Percentiles rank a stretch among this genome's conserved stretches.
phyloP scores from a whole-genome alignment of 768 basidiomycete genomes.

The Phanerochaete sordida region DNA sequence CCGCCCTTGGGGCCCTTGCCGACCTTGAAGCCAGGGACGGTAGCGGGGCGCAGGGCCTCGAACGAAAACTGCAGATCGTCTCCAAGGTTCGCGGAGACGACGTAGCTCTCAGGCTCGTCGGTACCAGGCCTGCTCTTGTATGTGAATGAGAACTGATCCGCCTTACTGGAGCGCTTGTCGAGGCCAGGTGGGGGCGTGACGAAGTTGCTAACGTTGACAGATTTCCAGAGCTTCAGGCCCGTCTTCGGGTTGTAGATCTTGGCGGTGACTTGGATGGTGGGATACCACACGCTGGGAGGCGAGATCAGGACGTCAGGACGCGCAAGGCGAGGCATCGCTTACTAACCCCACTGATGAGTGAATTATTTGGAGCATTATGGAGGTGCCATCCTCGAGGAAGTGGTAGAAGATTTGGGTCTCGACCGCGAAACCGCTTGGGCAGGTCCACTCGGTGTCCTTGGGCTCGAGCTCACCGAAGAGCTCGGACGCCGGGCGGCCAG shows the following conservation, averaged over 20 bases:
- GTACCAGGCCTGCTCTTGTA: slow-evolving; percentile 51
- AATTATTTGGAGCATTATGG: slow-evolving; percentile 81
- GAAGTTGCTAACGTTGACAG: slow-evolving; percentile 81
- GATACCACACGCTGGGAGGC: slow-evolving; percentile 77
- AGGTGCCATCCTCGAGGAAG: slow-evolving; percentile 73
- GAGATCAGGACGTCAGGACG: background rate
- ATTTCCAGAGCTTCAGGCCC: slow-evolving; percentile 77
- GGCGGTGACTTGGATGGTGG: slow-evolving; percentile 92
- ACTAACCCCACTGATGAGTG: slow-evolving; percentile 87
- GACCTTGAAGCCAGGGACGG: slow-evolving; percentile 85
- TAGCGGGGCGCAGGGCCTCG: slow-evolving; percentile 62
- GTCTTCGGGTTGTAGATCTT: slow-evolving; percentile 81
- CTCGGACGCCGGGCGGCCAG: slow-evolving; percentile 49
- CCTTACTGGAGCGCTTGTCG: slow-evolving; percentile 85
- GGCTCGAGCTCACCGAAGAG: slow-evolving; percentile 73
- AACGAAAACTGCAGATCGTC: slow-evolving; percentile 79
- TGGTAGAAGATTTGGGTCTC: slow-evolving; percentile 92
- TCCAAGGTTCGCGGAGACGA: slow-evolving; percentile 73
- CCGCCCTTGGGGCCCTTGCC: slow-evolving; percentile 89
- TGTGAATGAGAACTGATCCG: slow-evolving; percentile 81
- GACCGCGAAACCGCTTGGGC: slow-evolving; percentile 77
- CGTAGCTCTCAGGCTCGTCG: slow-evolving; percentile 73
- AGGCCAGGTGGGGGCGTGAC: slow-evolving; percentile 67
- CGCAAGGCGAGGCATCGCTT: slow-evolving; percentile 1
- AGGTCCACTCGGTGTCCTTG: slow-evolving; percentile 80